Conservation (phyloP, 169 alveolate species). For the Babesia ovata region DNA sequence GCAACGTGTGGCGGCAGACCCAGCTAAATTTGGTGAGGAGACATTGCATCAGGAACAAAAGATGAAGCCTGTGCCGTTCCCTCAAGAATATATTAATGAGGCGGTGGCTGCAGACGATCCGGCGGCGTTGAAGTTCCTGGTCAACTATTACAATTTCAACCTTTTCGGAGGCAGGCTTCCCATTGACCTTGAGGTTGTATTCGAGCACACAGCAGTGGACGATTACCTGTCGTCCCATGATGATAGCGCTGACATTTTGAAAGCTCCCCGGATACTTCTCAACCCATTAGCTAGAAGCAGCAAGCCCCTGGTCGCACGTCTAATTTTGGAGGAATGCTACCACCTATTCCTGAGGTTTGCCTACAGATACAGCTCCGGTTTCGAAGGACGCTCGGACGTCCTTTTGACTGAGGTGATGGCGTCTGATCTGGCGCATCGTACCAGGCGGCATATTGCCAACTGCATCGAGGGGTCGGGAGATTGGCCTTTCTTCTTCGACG, state of each 20-base stretch:
- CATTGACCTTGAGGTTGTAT: conserved; percentile 36
- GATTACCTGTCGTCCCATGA: conserved; percentile 54
- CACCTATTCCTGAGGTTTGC: conserved; percentile 34
- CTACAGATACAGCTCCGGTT: conserved; percentile 4
- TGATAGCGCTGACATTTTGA: conserved; percentile 15
- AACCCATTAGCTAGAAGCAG: conserved; percentile 24
- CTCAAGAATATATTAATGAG: conserved; percentile 57
- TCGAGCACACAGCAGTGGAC: conserved; percentile 20
- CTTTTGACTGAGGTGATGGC: conserved; percentile 42
- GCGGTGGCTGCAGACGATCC: conserved; percentile 55
- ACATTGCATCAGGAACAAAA: conserved; percentile 7
- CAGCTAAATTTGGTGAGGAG: conserved; percentile 13
- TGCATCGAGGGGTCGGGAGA: conserved; percentile 37
- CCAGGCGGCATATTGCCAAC: conserved; percentile 35
- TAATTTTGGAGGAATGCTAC: conserved; percentile 57
- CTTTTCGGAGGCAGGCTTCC: conserved; percentile 71
- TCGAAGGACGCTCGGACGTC: conserved; percentile 1
- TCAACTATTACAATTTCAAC: conserved; percentile 65
- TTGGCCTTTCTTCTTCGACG: conserved; percentile 65
- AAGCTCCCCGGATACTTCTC: conserved; percentile 15
- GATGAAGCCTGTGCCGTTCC: conserved; percentile 50
- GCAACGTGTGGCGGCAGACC: neutral
- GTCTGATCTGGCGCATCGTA: conserved; percentile 22
- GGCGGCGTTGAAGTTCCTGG: conserved; percentile 46
- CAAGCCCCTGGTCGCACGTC: conserved; percentile 41